These are phyloP conservation scores for Kwoniella shivajii DNA, from an alignment of 1,284 basidiomycete genomes.

Conservation along the genomic window DNA sequence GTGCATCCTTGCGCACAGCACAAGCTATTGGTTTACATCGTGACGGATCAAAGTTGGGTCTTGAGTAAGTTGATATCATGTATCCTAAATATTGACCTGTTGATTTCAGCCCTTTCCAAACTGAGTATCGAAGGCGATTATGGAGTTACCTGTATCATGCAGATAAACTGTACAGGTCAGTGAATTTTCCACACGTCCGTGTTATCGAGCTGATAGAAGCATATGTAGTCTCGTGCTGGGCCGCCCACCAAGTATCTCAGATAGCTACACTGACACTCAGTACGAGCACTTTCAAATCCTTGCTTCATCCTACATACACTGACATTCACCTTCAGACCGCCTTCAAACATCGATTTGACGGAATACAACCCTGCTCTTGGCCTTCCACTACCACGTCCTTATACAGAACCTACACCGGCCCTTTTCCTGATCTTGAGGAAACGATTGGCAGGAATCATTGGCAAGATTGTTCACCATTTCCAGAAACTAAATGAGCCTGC, in stretches of 20 bases:
- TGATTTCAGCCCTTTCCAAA: slow-evolving; percentile 63
- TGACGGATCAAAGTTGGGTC: slow-evolving; percentile 75
- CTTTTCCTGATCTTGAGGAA: slow-evolving; percentile 88
- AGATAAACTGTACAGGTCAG: slow-evolving; percentile 61
- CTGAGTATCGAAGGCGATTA: slow-evolving; percentile 85
- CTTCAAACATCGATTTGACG: slow-evolving; percentile 80
- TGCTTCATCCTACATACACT: not conserved
- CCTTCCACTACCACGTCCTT: slow-evolving; percentile 49
- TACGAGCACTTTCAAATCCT: slow-evolving; percentile 8
- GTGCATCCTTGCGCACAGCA: slow-evolving; percentile 87
- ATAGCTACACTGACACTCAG: slow-evolving; percentile 53
- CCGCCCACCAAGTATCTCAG: slow-evolving; percentile 69
- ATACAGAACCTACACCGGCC: slow-evolving; percentile 70
- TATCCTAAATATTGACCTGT: not conserved
- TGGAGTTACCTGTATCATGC: slow-evolving; percentile 95
- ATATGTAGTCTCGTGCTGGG: slow-evolving; percentile 83
- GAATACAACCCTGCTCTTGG: slow-evolving; percentile 53
- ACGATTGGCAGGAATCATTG: slow-evolving; percentile 79
- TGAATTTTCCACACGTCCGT: not conserved
- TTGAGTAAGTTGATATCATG: slow-evolving; percentile 58
- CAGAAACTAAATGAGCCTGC: slow-evolving; percentile 81
- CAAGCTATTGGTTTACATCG: slow-evolving; percentile 91
- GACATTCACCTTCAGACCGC: slow-evolving; percentile 67
- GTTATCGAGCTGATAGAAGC: not conserved
- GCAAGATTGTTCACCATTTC: slow-evolving; percentile 91